Evolutionary conservation across 495 filamentous ascomycete genomes (phyloP).

Genomic region (Hypoxylon fragiforme): DNA sequence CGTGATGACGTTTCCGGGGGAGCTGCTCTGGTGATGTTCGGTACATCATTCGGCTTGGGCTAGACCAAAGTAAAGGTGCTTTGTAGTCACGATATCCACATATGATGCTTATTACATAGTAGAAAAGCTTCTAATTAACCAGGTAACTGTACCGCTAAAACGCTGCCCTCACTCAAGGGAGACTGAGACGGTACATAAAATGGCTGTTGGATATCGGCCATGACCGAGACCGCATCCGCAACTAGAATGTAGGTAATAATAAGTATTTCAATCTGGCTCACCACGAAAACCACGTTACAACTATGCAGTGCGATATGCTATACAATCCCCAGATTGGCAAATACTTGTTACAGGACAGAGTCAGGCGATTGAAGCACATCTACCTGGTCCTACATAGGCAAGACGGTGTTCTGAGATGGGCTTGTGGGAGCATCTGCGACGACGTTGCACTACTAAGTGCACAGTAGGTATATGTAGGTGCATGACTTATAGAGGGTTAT

Average conservation of each 20-base stretch:
- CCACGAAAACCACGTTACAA: constrained; percentile 19
- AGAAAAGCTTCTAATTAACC: constrained; percentile 5
- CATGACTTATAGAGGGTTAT: constrained; percentile 12
- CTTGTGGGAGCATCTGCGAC: constrained; percentile 3
- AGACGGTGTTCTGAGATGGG: too few species aligned
- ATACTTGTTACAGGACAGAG: neutral
- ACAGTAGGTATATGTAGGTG: neutral
- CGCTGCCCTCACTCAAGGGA: constrained; percentile 4
- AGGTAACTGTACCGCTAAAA: constrained; percentile 3
- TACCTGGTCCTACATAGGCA: constrained; percentile 14
- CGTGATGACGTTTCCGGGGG: constrained; percentile 17
- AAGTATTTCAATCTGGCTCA: constrained; percentile 2
- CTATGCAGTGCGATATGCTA: constrained; percentile 1
- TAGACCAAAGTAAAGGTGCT: constrained; percentile 22
- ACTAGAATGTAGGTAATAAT: neutral
- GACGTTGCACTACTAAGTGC: constrained; percentile 11
- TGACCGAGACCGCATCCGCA: neutral
- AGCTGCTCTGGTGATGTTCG: constrained; percentile 14
- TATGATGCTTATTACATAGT: too few species aligned
- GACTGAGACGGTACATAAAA: constrained; percentile 13
- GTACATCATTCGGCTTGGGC: constrained; percentile 15
- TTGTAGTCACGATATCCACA: too few species aligned
- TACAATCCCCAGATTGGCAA: constrained; percentile 3
- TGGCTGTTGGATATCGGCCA: constrained; percentile 1
- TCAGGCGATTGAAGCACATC: constrained; percentile 11